Percentiles rank a stretch among this genome's conserved stretches.
phyloP scores from a whole-genome alignment of 768 basidiomycete genomes.

The Mycena maculata region DNA sequence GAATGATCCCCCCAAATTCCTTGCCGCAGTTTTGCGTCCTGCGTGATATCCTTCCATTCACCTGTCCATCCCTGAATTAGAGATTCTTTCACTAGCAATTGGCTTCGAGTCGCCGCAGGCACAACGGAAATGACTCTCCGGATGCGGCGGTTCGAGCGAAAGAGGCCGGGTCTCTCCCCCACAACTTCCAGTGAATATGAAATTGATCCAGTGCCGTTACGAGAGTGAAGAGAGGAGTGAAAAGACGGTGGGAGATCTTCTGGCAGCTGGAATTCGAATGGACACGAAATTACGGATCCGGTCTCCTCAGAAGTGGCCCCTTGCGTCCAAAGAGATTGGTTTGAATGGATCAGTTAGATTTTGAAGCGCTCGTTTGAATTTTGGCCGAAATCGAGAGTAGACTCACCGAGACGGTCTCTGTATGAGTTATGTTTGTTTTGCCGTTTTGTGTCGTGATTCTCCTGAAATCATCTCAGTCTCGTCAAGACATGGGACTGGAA shows the following conservation, averaged over 20 bases:
- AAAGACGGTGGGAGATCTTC: slow-evolving; percentile 7
- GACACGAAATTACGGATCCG: slow-evolving; percentile 5
- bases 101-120: slow-evolving; percentile 5
- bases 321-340: background rate
- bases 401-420: background rate
- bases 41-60: background rate
- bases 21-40: slow-evolving; percentile 1
- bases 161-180: background rate
- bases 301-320: background rate
- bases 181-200: slow-evolving; percentile 8
- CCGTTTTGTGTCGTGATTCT: background rate
- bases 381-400: background rate
- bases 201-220: background rate
- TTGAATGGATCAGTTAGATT: background rate
- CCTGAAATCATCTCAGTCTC: background rate
- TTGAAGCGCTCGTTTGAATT: background rate
- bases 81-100: slow-evolving; percentile 9
- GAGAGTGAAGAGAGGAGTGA: background rate
- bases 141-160: slow-evolving; percentile 3
- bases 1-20: slow-evolving; percentile 15
- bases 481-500: too few species aligned
- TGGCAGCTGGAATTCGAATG: slow-evolving; percentile 11
- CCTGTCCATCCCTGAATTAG: slow-evolving; percentile 5
- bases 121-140: slow-evolving; percentile 7
- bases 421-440: background rate